Conservation (phyloP, 2,329 filamentous ascomycete species). For the Pseudogymnoascus destructans region DNA sequence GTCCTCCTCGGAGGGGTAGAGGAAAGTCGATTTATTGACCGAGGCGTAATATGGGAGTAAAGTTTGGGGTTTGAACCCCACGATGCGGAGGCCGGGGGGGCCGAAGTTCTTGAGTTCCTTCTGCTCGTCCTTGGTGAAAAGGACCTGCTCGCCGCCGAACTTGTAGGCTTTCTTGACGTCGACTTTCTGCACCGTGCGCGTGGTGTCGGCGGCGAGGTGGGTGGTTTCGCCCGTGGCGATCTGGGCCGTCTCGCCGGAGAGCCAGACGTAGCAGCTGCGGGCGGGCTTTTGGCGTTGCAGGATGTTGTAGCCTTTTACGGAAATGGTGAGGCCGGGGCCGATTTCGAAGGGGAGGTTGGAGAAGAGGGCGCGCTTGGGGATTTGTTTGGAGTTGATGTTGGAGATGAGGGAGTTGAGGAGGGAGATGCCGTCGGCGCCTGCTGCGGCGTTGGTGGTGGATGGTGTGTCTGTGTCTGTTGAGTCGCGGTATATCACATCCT, state of each 20-base stretch:
- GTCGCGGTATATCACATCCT: slow-evolving; percentile 85
- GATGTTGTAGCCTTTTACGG: slow-evolving; percentile 85
- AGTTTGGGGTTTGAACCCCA: slow-evolving; percentile 80
- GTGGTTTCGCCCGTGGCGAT: slow-evolving; percentile 64
- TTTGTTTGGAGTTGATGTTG: slow-evolving; percentile 82
- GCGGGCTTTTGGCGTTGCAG: slow-evolving; percentile 73
- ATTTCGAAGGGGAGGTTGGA: slow-evolving; percentile 79
- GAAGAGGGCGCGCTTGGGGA: slow-evolving; percentile 74
- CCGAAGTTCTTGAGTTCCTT: slow-evolving; percentile 68
- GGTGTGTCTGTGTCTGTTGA: slow-evolving; percentile 57
- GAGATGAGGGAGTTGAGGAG: slow-evolving; percentile 70
- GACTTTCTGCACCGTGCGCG: slow-evolving; percentile 60
- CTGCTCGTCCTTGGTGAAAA: slow-evolving; percentile 76
- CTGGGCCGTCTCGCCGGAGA: slow-evolving; percentile 73
- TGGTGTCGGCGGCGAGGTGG: slow-evolving; percentile 64
- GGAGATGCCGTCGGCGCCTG: slow-evolving; percentile 61
- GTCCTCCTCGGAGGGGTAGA: slow-evolving; percentile 85
- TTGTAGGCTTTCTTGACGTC: slow-evolving; percentile 91
- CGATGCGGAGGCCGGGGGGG: slow-evolving; percentile 68
- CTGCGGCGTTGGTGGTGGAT: slow-evolving; percentile 46
- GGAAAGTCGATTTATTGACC: slow-evolving; percentile 74
- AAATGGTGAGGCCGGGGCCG: slow-evolving; percentile 70
- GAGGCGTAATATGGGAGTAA: slow-evolving; percentile 73
- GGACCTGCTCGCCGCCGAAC: slow-evolving; percentile 81
- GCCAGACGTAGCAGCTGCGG: slow-evolving; percentile 75